Evolutionary conservation across 2,329 filamentous ascomycete species (phyloP), one percentile per base, ranked within the genome.

Genomic region (Colletotrichum sublineola): DNA sequence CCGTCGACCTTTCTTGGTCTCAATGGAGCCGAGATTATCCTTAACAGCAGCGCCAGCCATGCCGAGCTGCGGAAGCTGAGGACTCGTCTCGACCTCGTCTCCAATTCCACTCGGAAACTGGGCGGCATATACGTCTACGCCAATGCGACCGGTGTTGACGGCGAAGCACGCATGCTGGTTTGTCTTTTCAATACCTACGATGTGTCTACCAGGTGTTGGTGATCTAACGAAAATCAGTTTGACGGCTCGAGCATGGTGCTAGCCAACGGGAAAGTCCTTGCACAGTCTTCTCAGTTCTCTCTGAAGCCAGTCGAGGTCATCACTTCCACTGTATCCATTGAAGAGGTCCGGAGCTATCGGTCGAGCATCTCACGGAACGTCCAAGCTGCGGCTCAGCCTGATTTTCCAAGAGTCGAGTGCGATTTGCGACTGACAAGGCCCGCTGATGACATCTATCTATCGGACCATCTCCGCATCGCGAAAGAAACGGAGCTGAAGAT

Each of bases 301-400:
- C 78, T 92, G 2, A 61, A 61, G 42, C 85, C 86, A 33, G 90
- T 93, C 5, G 90, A 93, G 76, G 89, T 93, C 4, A 81, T 91
- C 33, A 88, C 86, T 7, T 91, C 91, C 4, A 92, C 90, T 0
- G 84, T 93, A 6, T 90, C 93, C 75, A 82, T 93, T 1, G 93
- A 95, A 76, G 90, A 94, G 74, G 92, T 96, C 5, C 84, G 91
- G 44, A 83, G 86, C 1, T 90, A 85, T 76, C 84, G 92, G 0
- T 87, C 82, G n/a, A 82, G 84, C 0, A 84, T 87, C 8, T 88
- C 87, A 14, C 84, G 90, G 68, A 86, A 87, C 12, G 77, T 89
- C 42, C 91, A 93, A 77, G 87, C 89, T 9, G 84, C 88, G 68
- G 68, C 78, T 79, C 58, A 79, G 77, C 52, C 80, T 79, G 50